Conservation (phyloP, 1,284 basidiomycete species). For the Puccinia coronata region DNA sequence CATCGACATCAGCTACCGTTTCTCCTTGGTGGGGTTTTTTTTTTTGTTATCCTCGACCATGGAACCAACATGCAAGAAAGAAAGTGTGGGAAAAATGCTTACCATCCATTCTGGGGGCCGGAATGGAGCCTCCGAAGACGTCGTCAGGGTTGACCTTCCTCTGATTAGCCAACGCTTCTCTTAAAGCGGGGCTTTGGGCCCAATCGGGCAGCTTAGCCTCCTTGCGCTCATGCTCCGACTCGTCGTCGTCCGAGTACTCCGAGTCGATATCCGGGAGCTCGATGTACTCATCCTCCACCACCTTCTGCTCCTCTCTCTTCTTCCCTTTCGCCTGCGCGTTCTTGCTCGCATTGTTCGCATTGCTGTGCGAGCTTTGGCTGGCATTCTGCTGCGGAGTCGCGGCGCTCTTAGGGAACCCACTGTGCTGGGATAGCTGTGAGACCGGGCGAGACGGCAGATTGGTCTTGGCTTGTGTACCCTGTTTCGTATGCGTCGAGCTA, state of each 20-base stretch:
- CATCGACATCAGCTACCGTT: slow-evolving; percentile 64
- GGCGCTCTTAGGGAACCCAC: slow-evolving; percentile 5
- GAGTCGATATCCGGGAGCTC: slow-evolving; percentile 89
- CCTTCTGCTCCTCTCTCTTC: slow-evolving; percentile 24
- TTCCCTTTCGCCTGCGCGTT: slow-evolving; percentile 10
- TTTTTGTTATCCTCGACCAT: not conserved
- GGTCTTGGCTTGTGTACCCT: not conserved
- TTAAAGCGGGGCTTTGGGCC: slow-evolving; percentile 85
- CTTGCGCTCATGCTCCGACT: slow-evolving; percentile 72
- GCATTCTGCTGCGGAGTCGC: not conserved
- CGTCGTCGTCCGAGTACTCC: slow-evolving; percentile 92
- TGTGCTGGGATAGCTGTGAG: slow-evolving; percentile 22
- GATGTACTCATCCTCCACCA: slow-evolving; percentile 73
- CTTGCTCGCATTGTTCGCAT: not conserved
- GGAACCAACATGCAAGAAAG: not conserved
- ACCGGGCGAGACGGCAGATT: slow-evolving; percentile 25
- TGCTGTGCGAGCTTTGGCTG: slow-evolving; percentile 22
- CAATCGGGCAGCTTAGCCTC: slow-evolving; percentile 73
- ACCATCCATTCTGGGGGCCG: slow-evolving; percentile 78
- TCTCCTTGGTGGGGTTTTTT: too few species aligned
- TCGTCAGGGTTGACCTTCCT: slow-evolving; percentile 84
- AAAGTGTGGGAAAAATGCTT: slow-evolving; percentile 40
- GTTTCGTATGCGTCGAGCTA: not conserved
- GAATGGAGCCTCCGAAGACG: slow-evolving; percentile 77
- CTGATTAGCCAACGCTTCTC: slow-evolving; percentile 74